Evolutionary conservation across 2,329 filamentous ascomycete species (phyloP).

Genomic region (Ceratocystis harringtonii): DNA sequence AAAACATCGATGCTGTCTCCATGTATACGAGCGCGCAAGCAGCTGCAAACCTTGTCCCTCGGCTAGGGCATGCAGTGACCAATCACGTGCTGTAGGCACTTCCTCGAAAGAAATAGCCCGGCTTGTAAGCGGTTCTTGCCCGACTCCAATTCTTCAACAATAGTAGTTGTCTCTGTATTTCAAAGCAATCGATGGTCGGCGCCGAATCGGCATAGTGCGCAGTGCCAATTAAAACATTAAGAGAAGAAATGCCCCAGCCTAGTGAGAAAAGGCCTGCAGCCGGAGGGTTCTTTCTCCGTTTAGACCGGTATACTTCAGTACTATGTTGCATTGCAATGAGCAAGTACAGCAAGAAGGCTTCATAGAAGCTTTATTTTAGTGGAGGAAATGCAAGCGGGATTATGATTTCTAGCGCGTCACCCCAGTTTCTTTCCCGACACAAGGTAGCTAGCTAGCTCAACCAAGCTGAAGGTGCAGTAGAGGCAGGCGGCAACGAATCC

Average conservation of each 20-base stretch:
- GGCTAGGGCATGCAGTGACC: not conserved
- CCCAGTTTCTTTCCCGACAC: too few relatives aligned
- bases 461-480: too few relatives aligned
- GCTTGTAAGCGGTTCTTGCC: not conserved
- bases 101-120: not conserved
- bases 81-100: not conserved
- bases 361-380: too few relatives aligned
- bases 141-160: not conserved
- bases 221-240: not conserved
- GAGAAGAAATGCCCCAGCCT: not conserved
- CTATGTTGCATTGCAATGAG: too few relatives aligned
- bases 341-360: too few relatives aligned
- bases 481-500: not conserved
- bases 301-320: not conserved
- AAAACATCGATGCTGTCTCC: not conserved
- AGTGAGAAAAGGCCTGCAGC: not conserved
- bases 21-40: not conserved
- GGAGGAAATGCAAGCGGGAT: too few relatives aligned
- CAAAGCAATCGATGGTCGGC: constrained; percentile 1
- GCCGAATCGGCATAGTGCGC: not conserved
- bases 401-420: too few relatives aligned
- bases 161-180: not conserved
- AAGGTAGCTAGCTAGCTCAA: too few relatives aligned
- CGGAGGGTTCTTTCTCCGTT: not conserved
- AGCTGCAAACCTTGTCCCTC: not conserved